These are phyloP conservation scores for Solanum virginianum DNA, from an alignment of 257 asterid genomes.

Conservation along the genomic window DNA sequence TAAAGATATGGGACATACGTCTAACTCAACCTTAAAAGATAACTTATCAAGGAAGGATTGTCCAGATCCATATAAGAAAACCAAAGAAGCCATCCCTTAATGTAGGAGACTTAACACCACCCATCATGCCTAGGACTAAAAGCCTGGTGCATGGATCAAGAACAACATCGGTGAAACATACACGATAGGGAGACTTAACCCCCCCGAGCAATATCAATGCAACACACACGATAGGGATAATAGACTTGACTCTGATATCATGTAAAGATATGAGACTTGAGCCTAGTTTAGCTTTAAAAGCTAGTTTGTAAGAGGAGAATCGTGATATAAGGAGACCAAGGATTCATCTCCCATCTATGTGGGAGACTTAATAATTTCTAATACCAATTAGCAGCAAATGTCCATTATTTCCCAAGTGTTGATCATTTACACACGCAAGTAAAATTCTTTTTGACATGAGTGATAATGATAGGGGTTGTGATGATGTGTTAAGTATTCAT, in stretches of 20 bases:
- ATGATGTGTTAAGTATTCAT: background rate
- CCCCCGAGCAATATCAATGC: background rate
- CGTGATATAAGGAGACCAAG: background rate
- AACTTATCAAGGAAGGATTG: rapidly evolving
- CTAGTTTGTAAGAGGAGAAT: no score
- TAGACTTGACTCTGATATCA: background rate
- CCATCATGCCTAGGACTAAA: no score
- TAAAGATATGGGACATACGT: background rate
- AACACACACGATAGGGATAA: no score
- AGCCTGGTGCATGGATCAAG: background rate
- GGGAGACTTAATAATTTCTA: background rate
- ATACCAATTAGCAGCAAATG: background rate
- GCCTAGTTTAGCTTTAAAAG: background rate
- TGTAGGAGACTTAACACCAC: background rate
- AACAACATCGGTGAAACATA: background rate
- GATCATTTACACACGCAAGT: background rate
- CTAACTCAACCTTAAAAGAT: no score
- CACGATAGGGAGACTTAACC: background rate
- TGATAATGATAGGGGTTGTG: background rate
- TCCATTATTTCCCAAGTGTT: background rate
- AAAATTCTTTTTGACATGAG: background rate
- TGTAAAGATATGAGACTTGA: no score
- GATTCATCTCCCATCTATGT: background rate
- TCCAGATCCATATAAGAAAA: no score
- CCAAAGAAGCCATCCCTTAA: background rate